Conservation (phyloP, 176 grass and related monocot species). For the Poa pratensis region DNA sequence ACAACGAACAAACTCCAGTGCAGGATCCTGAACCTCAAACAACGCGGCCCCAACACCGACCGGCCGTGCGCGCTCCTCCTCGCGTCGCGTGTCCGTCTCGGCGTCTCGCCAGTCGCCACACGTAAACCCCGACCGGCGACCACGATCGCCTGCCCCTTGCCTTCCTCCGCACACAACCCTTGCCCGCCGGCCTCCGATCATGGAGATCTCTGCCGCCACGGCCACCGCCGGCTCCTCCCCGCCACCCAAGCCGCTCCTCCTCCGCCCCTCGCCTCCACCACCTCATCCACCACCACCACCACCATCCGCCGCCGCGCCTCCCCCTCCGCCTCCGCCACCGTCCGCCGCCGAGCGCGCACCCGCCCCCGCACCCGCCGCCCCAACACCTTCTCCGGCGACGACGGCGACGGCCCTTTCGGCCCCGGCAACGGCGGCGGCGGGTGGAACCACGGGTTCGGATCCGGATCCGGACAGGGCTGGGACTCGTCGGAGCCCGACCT, state of each 20-base stretch:
- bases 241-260: constrained; percentile 21
- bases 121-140: not conserved
- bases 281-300: not conserved
- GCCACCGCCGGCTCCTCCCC: constrained; percentile 22
- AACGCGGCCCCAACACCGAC: constrained; percentile 12
- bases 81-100: not conserved
- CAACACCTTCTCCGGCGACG: constrained; percentile 51
- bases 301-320: constrained; percentile 23
- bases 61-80: not conserved
- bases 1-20: not conserved
- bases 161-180: constrained; percentile 15
- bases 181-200: not conserved
- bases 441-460: constrained; percentile 28
- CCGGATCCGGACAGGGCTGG: constrained; percentile 24
- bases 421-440: constrained; percentile 23
- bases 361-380: constrained; percentile 46
- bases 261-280: constrained; percentile 6
- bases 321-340: constrained; percentile 19
- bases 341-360: constrained; percentile 53
- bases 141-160: not conserved
- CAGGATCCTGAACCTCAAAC: not conserved
- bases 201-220: constrained; percentile 49
- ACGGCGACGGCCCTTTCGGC: constrained; percentile 37
- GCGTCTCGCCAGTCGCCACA: not conserved
- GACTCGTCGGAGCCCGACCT: constrained; percentile 7